Evolutionary conservation across 2,329 filamentous ascomycete species (phyloP).

Genomic region (Leptographium procerum): DNA sequence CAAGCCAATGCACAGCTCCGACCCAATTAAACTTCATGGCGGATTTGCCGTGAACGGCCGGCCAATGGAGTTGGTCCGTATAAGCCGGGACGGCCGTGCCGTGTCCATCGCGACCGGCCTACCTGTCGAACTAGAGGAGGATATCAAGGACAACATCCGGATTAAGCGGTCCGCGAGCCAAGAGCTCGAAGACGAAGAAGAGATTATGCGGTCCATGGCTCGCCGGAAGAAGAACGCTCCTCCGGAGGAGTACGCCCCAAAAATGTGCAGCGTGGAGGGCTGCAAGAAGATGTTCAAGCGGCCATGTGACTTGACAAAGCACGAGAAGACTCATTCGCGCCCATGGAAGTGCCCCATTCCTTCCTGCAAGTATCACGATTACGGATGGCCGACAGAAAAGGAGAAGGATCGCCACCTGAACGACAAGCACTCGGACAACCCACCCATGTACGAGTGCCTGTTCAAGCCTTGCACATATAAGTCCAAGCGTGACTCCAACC

Average conservation of each 20-base stretch:
- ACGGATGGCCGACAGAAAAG: conserved; percentile 95
- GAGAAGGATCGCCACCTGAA: conserved; percentile 93
- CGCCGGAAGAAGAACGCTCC: conserved; percentile 87
- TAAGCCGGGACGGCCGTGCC: conserved; percentile 67
- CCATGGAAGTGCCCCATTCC: conserved; percentile 83
- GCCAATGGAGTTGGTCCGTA: conserved; percentile 71
- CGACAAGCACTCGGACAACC: conserved; percentile 80
- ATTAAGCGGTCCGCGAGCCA: conserved; percentile 59
- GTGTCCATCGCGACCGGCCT: conserved; percentile 66
- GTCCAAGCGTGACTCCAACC: conserved; percentile 92
- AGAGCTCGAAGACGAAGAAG: conserved; percentile 66
- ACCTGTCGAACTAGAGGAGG: conserved; percentile 45
- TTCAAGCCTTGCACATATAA: conserved; percentile 82
- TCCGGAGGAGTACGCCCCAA: conserved; percentile 69
- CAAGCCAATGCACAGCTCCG: conserved; percentile 26
- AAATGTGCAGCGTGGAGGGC: conserved; percentile 61
- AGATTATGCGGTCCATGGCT: conserved; percentile 85
- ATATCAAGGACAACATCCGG: conserved; percentile 34
- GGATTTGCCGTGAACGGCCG: conserved; percentile 73
- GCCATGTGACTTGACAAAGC: conserved; percentile 94
- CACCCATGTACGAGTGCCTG: conserved; percentile 71
- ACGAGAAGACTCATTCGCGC: conserved; percentile 93
- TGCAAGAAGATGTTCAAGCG: conserved; percentile 93
- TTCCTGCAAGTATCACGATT: conserved; percentile 79
- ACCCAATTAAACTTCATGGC: conserved; percentile 70